Evolutionary conservation across 352 stramenopile species (phyloP).

Genomic region (Thalassiosira allenii): DNA sequence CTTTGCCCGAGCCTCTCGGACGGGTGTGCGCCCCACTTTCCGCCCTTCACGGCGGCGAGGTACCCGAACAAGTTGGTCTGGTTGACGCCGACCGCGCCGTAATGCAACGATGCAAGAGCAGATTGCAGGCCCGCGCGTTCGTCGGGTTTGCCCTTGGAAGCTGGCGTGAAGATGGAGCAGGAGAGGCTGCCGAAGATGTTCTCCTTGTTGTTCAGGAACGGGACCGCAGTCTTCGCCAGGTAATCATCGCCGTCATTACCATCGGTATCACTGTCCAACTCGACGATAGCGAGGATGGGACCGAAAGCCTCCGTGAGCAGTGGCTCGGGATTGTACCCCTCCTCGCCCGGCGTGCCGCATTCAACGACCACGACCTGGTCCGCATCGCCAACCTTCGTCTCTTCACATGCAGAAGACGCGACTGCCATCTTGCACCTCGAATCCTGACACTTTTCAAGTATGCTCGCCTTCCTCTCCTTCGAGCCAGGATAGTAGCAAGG

Average conservation of each 20-base stretch:
- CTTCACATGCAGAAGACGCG: neutral
- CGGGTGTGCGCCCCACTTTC: slow-evolving; percentile 29
- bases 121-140: neutral
- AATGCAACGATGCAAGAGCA: slow-evolving; percentile 34
- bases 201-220: slow-evolving; percentile 62
- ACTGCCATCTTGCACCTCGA: neutral
- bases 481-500: slow-evolving; percentile 69
- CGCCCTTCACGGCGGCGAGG: slow-evolving; percentile 17
- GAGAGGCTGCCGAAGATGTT: slow-evolving; percentile 63
- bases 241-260: slow-evolving; percentile 14
- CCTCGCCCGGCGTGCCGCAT: slow-evolving; percentile 44
- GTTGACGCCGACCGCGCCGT: slow-evolving; percentile 51
- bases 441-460: slow-evolving; percentile 41
- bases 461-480: slow-evolving; percentile 37
- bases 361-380: slow-evolving; percentile 50
- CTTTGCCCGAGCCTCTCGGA: slow-evolving; percentile 28
- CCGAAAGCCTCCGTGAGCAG: slow-evolving; percentile 67
- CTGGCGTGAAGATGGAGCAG: slow-evolving; percentile 45
- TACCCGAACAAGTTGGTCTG: slow-evolving; percentile 40
- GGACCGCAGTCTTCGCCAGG: slow-evolving; percentile 31
- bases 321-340: slow-evolving; percentile 42
- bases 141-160: slow-evolving; percentile 2
- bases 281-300: slow-evolving; percentile 58
- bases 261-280: slow-evolving; percentile 27
- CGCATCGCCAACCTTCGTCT: slow-evolving; percentile 2